Evolutionary conservation across 129 eudicot species (phyloP), one percentile per base, ranked within the genome.

Genomic region (Centella asiatica): DNA sequence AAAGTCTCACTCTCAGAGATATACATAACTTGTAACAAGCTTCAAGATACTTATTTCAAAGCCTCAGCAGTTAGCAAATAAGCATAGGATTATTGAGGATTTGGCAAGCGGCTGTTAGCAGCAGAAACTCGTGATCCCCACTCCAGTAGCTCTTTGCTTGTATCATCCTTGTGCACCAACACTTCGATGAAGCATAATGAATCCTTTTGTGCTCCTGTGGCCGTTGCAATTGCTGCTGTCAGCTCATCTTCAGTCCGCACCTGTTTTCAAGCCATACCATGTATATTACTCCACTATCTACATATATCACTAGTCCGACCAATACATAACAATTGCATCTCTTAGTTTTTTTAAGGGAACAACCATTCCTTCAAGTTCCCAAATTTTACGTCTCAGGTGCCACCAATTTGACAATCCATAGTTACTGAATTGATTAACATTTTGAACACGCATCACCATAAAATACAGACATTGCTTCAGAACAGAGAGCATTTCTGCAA

Each of bases 101-200:
- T 89, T 17, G 97, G 97, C 58, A 86, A 82, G 15, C 90, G 83
- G 72, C 97, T 60, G 54, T 89, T 89, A 42, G 97, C 97, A 73
- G 88, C 75, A 63, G 83, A 64, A 59, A 85, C 97, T 33, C 95
- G 95, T 18, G 97, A 85, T 7, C 97, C 97, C 97, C 97, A 89
- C 44, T 89, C 95, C 44, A 89, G 81, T 37, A 89, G 73, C 57
- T 89, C 97, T 80, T 82, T 89, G 80, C 97, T 89, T 2, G 97
- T 89, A 51, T 89, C 97, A 58, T 89, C 90, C 57, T 82, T 88
- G 75, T 88, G 97, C 60, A 71, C 85, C 3, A 88, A 22, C 8
- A 85, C 80, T 83, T 89, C 97, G 23, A 89, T 89, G 75, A 89
- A 89, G 67, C 97, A 89, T 18, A 85, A 69, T 1, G 97, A 85